Evolutionary conservation across 805 yeast genomes (phyloP).

Genomic region (Wickerhamia fluorescens): DNA sequence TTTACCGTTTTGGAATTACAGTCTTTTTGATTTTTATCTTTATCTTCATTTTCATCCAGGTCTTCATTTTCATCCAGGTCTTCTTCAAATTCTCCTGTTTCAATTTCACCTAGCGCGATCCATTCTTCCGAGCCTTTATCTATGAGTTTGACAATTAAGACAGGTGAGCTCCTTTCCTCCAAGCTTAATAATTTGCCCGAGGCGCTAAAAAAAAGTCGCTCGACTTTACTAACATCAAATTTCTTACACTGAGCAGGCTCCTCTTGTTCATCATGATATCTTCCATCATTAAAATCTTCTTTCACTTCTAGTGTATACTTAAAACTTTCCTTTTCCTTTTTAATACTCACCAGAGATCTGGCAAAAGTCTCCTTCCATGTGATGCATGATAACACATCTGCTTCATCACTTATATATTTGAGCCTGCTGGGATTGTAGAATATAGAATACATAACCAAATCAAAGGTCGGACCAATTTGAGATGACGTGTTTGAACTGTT

Average conservation of each 20-base stretch:
- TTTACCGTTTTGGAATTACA: background rate
- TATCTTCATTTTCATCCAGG: conserved; percentile 6
- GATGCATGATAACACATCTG: conserved; percentile 31
- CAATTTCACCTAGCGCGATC: conserved; percentile 15
- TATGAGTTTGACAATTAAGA: conserved; percentile 50
- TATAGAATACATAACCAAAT: conserved; percentile 51
- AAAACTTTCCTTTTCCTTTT: conserved; percentile 13
- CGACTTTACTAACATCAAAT: conserved; percentile 35
- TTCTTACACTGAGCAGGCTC: conserved; percentile 28
- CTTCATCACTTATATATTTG: conserved; percentile 20
- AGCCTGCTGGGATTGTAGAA: conserved; percentile 50
- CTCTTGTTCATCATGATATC: conserved; percentile 59
- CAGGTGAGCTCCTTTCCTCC: conserved; percentile 59
- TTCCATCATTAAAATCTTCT: conserved; percentile 61
- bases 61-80: conserved; percentile 8
- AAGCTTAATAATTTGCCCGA: conserved; percentile 59
- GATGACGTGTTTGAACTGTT: background rate
- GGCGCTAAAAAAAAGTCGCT: conserved; percentile 58
- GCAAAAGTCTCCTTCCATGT: conserved; percentile 73
- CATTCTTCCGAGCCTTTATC: conserved; percentile 10
- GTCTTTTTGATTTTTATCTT: too few relatives aligned
- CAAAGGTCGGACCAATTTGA: conserved; percentile 56
- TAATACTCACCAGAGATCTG: conserved; percentile 40
- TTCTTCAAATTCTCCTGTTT: conserved; percentile 9
- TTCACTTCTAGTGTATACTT: conserved; percentile 39